Percentiles rank a stretch among this genome's conserved stretches.
Conservation (phyloP, 2,329 filamentous ascomycete species). For the Rugonectria rugulosa region DNA sequence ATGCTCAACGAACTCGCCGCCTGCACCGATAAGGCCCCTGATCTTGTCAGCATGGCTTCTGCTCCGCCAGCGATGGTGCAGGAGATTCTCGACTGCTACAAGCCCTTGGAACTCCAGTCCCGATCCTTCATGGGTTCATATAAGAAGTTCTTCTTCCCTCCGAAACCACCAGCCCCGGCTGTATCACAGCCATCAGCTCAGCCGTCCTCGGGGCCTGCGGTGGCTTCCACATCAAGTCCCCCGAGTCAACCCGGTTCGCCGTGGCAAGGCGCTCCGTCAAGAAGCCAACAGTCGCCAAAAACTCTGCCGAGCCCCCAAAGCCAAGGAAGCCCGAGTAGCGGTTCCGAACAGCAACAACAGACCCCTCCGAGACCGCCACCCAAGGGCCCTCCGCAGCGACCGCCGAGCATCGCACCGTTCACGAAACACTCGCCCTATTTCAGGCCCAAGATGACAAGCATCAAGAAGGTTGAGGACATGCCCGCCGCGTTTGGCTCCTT, state of each 20-base stretch:
- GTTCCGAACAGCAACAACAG: constrained; percentile 28
- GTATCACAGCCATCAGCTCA: constrained; percentile 11
- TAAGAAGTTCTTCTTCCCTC: constrained; percentile 44
- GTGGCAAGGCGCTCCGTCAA: constrained; percentile 20
- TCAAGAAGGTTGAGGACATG: constrained; percentile 44
- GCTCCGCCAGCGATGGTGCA: constrained; percentile 47
- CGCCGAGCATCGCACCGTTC: constrained; percentile 46
- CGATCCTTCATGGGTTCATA: constrained; percentile 50
- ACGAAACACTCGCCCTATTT: constrained; percentile 49
- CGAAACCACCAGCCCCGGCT: constrained; percentile 21
- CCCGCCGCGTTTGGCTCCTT: constrained; percentile 42
- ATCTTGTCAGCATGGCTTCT: constrained; percentile 47
- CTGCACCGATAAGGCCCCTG: constrained; percentile 46
- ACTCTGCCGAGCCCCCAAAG: constrained; percentile 46
- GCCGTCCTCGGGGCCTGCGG: constrained; percentile 17
- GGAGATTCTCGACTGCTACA: constrained; percentile 50
- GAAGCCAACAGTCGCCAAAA: constrained; percentile 15
- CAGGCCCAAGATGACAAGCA: constrained; percentile 40
- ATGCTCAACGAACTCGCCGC: constrained; percentile 50
- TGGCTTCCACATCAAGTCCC: constrained; percentile 29
- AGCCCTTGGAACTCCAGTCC: constrained; percentile 48
- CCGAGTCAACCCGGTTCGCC: constrained; percentile 40
- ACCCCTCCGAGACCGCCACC: constrained; percentile 29
- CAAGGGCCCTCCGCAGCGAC: constrained; percentile 28
- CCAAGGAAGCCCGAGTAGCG: constrained; percentile 40